Base-by-base conservation (phyloP, 805 yeast species). In the Kazachstania martiniae region DNA sequence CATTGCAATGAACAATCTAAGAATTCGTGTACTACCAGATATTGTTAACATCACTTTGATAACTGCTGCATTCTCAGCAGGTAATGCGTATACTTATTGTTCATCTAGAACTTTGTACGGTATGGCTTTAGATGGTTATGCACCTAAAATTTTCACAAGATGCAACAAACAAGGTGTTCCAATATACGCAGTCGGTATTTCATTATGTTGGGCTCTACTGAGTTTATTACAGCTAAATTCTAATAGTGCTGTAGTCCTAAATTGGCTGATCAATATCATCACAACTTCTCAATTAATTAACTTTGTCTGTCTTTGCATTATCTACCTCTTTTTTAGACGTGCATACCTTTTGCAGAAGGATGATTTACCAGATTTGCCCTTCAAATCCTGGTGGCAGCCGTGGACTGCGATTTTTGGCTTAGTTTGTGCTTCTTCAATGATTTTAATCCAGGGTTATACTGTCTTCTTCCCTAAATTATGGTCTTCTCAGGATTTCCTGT, bases 41-140 rank as follows among this genome's bases (percentile, higher is more conserved):
- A 66, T 85, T 38, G 85, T 86, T 36, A 86, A 86, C 56, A 93
- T 73, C 1, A 70, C 83, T 19, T 66, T 85, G 34, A 64, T 85
- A 34, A 65, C 83, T 4, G 70, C 91, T 1, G 80, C 87, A 0
- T 77, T 83, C 43, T 76, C 86, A 22, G 86, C 94, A 2, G 94
- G 94, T 33, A 83, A 83, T 53, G 79, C 89, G 2, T 79, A 75
- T 51, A 71, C 81, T 22, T 82, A 72, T 49, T 75, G 85, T 38
- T 77, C 89, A 0, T 70, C 85, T 6, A 63, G 79, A 42, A 64
- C 81, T 0, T 59, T 83, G 15, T 76, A 75, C 51, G 84, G 84
- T 2, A 61, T 82, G 54, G 80, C 91, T 0, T 56, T 70, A 19
- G 73, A 70, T 44, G 86, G 89, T 0, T 70, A 72, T 39, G 89